Evolutionary conservation across 306 rosid species (phyloP).

Genomic region (Hippophae rhamnoides): DNA sequence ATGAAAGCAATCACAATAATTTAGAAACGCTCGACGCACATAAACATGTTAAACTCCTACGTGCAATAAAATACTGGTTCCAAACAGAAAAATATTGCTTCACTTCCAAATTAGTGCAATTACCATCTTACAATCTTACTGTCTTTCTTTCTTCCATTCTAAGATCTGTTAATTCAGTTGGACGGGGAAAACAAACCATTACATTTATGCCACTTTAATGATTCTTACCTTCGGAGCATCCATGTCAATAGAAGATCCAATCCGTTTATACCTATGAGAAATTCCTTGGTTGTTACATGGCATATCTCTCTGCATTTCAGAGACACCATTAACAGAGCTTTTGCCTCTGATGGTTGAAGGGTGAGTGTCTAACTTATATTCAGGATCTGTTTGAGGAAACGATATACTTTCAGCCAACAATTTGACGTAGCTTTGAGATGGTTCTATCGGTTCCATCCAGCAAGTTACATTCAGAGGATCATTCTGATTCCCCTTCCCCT

Average conservation of each 20-base stretch:
- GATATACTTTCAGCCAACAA: slow-evolving; percentile 48
- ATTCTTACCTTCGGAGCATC: slow-evolving; percentile 38
- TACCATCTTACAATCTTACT: too few species aligned
- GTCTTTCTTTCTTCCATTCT: too few species aligned
- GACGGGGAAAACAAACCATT: background rate
- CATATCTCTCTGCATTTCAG: slow-evolving; percentile 27
- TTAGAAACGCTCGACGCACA: background rate
- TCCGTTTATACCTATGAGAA: slow-evolving; percentile 24
- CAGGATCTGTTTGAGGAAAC: slow-evolving; percentile 29
- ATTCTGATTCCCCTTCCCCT: slow-evolving; percentile 17
- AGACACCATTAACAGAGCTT: slow-evolving; percentile 18
- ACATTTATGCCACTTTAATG: background rate
- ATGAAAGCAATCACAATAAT: slow-evolving; percentile 12
- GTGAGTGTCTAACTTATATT: slow-evolving; percentile 31
- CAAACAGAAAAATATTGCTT: background rate
- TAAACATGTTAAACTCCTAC: background rate
- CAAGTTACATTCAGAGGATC: slow-evolving; percentile 21
- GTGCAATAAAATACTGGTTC: background rate
- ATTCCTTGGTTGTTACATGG: slow-evolving; percentile 28
- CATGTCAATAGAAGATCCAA: slow-evolving; percentile 33
- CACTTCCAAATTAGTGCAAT: background rate
- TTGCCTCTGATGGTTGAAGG: slow-evolving; percentile 25
- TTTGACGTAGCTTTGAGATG: slow-evolving; percentile 35
- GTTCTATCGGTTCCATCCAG: slow-evolving; percentile 39
- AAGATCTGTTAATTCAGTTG: too few species aligned